Evolutionary conservation across 177 flowering plant species (phyloP), one percentile per base, ranked within the genome.

Genomic region (Vitis hybrid): DNA sequence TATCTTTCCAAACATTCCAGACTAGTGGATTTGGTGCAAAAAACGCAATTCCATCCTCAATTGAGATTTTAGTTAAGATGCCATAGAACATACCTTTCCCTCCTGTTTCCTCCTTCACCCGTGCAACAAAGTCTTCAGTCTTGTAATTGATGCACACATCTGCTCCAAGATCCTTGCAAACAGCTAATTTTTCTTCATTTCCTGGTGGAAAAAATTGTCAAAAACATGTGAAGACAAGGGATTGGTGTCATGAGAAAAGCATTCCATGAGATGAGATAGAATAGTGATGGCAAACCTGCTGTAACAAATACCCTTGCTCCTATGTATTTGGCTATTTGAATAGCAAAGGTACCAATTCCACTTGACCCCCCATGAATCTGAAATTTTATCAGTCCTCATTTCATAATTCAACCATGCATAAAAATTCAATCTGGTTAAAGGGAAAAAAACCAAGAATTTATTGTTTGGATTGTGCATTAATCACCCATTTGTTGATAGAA

Each of bases 311-410:
- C 94, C 75, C 75, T 87, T 12, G 71, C 87, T 70, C 97, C 97
- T 32, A 7, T 69, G 76, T 81, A 79, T 70, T 91, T 91, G 58
- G 97, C 99, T n/a, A 92, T 85, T 83, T 94, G 99, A 80, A 94
- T 86, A 0, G 96, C 97, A 82, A 94, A 94, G 21, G 94, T 92
- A 30, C 99, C 97, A 58, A 92, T 94, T 69, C 99, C 97, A 73
- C 99, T 92, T 56, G 98, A 94, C 21, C 98, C 98, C 27, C 97
- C 98, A 78, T 94, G 97, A 77, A 92, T 73, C 99, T 92, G 86
- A 54, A 72, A 70, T 49, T 56, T 19, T 11, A 35, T 3, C 62
- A 52, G 58, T 56, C 49, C 62, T 60, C 30, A 12, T 14, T 52
- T 49, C 2, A 24, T 40, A n/a, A 54, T 49, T 62, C 60, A 61